phyloP scores from a whole-genome alignment of 2,329 filamentous ascomycete species.

The Ceratocystiopsis minuta region DNA sequence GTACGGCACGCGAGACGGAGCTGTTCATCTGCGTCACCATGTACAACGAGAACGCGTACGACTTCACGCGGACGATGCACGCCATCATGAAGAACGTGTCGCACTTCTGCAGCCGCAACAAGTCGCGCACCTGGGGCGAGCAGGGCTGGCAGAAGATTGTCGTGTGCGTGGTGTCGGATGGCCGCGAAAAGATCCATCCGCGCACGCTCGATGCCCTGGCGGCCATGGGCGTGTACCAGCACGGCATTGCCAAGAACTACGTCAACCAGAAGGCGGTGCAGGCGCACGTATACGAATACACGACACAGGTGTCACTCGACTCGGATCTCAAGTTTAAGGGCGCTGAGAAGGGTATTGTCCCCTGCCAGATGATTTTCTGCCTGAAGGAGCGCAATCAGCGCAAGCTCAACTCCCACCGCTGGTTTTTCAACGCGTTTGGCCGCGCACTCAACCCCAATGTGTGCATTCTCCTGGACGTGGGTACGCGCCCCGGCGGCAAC shows the following conservation, averaged over 20 bases:
- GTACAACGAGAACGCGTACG: constrained; percentile 97
- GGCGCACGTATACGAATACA: constrained; percentile 97
- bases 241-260: constrained; percentile 94
- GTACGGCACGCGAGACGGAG: constrained; percentile 82
- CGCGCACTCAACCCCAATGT: constrained; percentile 85
- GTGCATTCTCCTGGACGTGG: constrained; percentile 91
- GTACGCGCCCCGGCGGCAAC: constrained; percentile 73
- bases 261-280: constrained; percentile 94
- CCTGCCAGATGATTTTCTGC: constrained; percentile 96
- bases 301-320: constrained; percentile 90
- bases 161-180: constrained; percentile 89
- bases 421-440: constrained; percentile 99
- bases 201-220: constrained; percentile 85
- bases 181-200: constrained; percentile 75
- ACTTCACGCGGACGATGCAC: constrained; percentile 96
- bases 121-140: constrained; percentile 92
- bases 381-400: constrained; percentile 95
- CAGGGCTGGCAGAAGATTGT: constrained; percentile 98
- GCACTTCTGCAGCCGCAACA: constrained; percentile 84
- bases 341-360: constrained; percentile 95
- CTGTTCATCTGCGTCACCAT: constrained; percentile 94
- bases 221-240: constrained; percentile 94
- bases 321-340: constrained; percentile 96
- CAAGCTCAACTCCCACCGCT: constrained; percentile 95
- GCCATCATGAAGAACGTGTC: constrained; percentile 97